Evolutionary conservation across 768 basidiomycete species (phyloP), one percentile per base, ranked within the genome.

Genomic region (Panus rudis): DNA sequence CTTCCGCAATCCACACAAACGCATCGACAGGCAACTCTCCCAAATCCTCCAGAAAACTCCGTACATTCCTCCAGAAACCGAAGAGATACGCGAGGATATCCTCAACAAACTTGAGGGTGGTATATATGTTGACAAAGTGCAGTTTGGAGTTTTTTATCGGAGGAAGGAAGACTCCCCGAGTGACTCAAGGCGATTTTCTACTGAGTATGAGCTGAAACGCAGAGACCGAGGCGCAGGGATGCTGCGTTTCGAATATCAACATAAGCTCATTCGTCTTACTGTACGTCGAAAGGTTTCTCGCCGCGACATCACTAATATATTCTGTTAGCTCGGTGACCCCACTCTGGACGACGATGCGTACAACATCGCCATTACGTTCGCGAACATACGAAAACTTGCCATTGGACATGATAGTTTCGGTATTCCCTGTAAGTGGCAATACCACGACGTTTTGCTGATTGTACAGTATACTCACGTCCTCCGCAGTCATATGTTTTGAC

Each of bases 401-500:
- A 66, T 76, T 24, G 84, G 82, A 6, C 67, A 71, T 35, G 82
- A 85, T 23, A n/a, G n/a, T n/a, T 63, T 54, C 45, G 76, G 76
- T 14, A 69, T 76, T 34, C 81, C 81, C 30, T 87, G 84, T 85
- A 53, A 43, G 75, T 64, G 19, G 53, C 35, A 19, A 33, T 25
- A 16, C 26, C 14, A 4, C 38, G 34, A 19, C n/a, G 24, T 11
- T 6, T 20, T 12, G 6, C 22, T 7, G 14, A 12, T n/a, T n/a
- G 12, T 17, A 3, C 16, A 22, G 26, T 21, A 24, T 42, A 37
- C 37, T 10, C 16, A 31, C 21, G 22, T 25, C 20, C 16, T 21
- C 31, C n/a, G 5, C 42, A 86, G 84, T 78, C 59, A 63, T 84
- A 21, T 79, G 80, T 54, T 84, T 87, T 44, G 81, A 85, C 48